phyloP scores from a whole-genome alignment of 805 yeast genomes.

The Sungouiella thailandica region DNA sequence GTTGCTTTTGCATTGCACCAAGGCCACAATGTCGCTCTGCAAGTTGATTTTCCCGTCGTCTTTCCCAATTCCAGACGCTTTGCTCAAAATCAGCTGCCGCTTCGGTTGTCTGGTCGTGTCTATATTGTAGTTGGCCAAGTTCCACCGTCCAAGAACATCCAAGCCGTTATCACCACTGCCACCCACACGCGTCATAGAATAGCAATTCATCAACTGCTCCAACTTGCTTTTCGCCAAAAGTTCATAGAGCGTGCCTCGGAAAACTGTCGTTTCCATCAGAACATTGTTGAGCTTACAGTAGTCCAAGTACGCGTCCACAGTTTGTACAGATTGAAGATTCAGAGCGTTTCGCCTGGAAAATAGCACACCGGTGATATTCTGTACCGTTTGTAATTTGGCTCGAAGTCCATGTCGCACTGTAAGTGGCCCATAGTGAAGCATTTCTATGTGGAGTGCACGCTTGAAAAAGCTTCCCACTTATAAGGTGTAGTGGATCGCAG shows the following conservation, averaged over 20 bases:
- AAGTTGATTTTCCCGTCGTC: slow-evolving; percentile 8
- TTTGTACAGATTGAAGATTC: slow-evolving; percentile 11
- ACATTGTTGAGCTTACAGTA: slow-evolving; percentile 21
- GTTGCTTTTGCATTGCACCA: slow-evolving; percentile 55
- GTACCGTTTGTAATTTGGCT: too few species aligned
- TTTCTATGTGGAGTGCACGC: too few species aligned
- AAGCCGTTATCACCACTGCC: slow-evolving; percentile 56
- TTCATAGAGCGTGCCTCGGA: slow-evolving; percentile 55
- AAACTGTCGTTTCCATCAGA: slow-evolving; percentile 36
- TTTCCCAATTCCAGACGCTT: slow-evolving; percentile 1
- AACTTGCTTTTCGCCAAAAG: slow-evolving; percentile 38
- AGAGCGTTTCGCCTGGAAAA: not conserved
- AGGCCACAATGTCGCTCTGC: slow-evolving; percentile 30
- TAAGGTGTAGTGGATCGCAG: too few species aligned
- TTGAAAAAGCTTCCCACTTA: too few species aligned
- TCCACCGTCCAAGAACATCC: slow-evolving; percentile 53
- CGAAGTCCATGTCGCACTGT: too few species aligned
- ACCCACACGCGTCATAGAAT: slow-evolving; percentile 41
- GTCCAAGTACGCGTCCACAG: slow-evolving; percentile 25
- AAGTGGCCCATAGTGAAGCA: too few species aligned
- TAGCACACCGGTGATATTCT: too few species aligned
- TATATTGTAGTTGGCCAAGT: slow-evolving; percentile 16
- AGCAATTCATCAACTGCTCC: slow-evolving; percentile 31
- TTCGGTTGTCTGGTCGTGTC: not conserved
- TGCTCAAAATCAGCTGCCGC: slow-evolving; percentile 7